Conservation (phyloP, 2,329 filamentous ascomycete species). For the Sporothrix sp. region DNA sequence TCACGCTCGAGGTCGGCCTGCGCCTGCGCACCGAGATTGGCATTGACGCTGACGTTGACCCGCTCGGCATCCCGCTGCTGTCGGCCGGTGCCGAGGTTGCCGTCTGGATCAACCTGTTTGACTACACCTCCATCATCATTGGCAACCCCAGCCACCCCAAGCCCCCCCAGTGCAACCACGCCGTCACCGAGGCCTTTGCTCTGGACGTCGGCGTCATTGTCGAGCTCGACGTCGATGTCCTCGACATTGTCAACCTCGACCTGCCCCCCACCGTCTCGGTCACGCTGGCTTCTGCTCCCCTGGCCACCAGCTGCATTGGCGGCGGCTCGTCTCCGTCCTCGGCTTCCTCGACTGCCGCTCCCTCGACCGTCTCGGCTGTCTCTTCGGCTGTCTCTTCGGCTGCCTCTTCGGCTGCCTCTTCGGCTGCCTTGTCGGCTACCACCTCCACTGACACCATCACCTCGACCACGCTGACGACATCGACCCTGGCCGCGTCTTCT, state of each 20-base stretch:
- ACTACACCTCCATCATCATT: constrained; percentile 22
- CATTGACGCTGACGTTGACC: constrained; percentile 18
- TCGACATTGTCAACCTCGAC: constrained; percentile 18
- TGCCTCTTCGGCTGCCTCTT: background rate
- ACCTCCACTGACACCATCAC: background rate
- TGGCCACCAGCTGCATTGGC: constrained; percentile 17
- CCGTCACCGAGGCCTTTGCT: constrained; percentile 18
- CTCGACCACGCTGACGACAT: background rate
- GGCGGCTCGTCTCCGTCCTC: background rate
- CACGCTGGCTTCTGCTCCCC: constrained; percentile 19
- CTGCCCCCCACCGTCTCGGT: constrained; percentile 23
- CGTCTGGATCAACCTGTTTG: constrained; percentile 25
- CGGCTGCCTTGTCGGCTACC: background rate
- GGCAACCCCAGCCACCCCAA: constrained; percentile 2
- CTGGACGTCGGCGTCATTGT: constrained; percentile 30
- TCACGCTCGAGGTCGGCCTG: constrained; percentile 22
- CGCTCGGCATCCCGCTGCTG: constrained; percentile 20
- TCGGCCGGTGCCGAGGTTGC: constrained; percentile 22
- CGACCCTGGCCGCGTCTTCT: background rate
- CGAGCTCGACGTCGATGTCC: constrained; percentile 20
- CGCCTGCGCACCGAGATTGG: constrained; percentile 23
- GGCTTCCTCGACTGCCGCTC: background rate
- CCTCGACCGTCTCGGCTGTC: background rate
- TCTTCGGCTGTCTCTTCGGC: background rate
- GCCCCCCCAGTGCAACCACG: background rate